Percentiles rank a stretch among this genome's conserved stretches.
Evolutionary conservation across 177 flowering plant genomes (phyloP).

Genomic region (Vitis hybrid): DNA sequence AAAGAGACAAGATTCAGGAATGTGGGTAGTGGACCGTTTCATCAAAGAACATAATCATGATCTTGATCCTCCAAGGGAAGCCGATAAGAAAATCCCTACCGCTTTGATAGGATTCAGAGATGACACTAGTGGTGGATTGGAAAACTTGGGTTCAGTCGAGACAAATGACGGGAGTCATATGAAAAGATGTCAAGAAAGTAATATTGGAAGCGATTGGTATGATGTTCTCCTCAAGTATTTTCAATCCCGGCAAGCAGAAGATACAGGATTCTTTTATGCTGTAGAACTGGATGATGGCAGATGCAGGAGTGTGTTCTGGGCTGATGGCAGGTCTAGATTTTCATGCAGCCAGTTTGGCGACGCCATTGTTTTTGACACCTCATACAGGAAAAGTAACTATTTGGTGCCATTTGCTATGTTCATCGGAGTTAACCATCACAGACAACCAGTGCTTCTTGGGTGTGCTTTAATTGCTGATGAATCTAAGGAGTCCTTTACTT

Average conservation of each 20-base stretch:
- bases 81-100: conserved; percentile 10
- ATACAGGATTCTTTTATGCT: conserved; percentile 58
- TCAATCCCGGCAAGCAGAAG: conserved; percentile 55
- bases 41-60: conserved; percentile 59
- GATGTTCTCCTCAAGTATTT: conserved; percentile 50
- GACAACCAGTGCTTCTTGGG: conserved; percentile 57
- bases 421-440: conserved; percentile 62
- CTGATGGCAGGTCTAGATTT: conserved; percentile 60
- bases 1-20: conserved; percentile 54
- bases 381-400: conserved; percentile 38
- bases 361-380: conserved; percentile 51
- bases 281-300: conserved; percentile 41
- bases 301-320: conserved; percentile 64
- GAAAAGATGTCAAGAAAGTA: conserved; percentile 29
- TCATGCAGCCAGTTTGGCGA: conserved; percentile 60
- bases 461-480: conserved; percentile 62
- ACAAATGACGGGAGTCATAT: conserved; percentile 20
- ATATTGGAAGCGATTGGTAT: conserved; percentile 55
- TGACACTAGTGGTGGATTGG: conserved; percentile 30
- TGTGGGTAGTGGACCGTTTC: conserved; percentile 60
- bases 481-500: conserved; percentile 46
- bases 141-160: conserved; percentile 30
- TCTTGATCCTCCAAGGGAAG: conserved; percentile 23
- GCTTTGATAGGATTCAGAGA: conserved; percentile 30
- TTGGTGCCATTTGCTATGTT: conserved; percentile 57